These are phyloP conservation scores for Zygosaccharomyces kombuchaensis DNA, from an alignment of 805 yeast genomes.

Conservation along the genomic window DNA sequence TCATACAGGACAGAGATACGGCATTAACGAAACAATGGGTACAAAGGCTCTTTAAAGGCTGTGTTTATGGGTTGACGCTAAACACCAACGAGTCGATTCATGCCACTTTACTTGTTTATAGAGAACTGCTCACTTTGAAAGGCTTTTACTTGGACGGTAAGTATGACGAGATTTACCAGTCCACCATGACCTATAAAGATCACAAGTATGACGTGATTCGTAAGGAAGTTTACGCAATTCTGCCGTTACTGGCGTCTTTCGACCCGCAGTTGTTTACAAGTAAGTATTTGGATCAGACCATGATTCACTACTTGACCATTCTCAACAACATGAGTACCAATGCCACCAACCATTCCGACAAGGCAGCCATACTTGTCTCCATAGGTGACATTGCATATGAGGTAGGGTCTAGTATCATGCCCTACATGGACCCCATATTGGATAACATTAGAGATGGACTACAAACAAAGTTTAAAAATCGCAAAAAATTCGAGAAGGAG, in stretches of 20 bases:
- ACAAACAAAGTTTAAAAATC: constrained; percentile 43
- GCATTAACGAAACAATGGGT: constrained; percentile 73
- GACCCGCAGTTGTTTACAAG: constrained; percentile 72
- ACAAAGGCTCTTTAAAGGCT: constrained; percentile 60
- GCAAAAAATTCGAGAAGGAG: constrained; percentile 77
- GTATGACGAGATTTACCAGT: constrained; percentile 73
- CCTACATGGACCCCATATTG: constrained; percentile 82
- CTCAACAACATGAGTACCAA: constrained; percentile 56
- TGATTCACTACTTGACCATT: constrained; percentile 72
- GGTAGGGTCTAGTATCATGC: constrained; percentile 79
- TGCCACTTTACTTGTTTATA: constrained; percentile 76
- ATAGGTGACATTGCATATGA: constrained; percentile 77
- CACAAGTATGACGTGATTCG: constrained; percentile 72
- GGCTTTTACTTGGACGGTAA: constrained; percentile 68
- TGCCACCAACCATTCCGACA: constrained; percentile 43
- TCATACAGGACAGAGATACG: constrained; percentile 73
- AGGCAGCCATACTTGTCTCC: constrained; percentile 68
- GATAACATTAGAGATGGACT: constrained; percentile 80
- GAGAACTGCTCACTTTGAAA: constrained; percentile 68
- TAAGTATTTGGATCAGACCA: constrained; percentile 72
- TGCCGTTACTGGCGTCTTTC: constrained; percentile 79
- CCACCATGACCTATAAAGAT: constrained; percentile 68
- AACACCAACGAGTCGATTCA: constrained; percentile 69
- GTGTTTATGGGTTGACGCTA: constrained; percentile 53
- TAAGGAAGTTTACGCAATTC: constrained; percentile 75